phyloP scores from a whole-genome alignment of 1,139 yeast genomes.

The Kurtzmaniella quercitrusa region DNA sequence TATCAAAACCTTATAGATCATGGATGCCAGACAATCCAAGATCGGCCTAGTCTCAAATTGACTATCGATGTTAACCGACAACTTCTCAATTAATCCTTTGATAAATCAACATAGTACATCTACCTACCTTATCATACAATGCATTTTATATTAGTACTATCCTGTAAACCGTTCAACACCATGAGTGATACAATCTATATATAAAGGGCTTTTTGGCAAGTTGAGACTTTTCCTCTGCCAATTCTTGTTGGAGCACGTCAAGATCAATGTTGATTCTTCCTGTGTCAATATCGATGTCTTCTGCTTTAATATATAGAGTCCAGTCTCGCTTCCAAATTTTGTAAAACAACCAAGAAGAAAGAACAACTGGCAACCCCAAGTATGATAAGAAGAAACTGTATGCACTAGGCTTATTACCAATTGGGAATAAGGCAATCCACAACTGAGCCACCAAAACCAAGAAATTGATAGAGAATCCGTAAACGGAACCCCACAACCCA shows the following conservation, averaged over 20 bases:
- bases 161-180: conserved; percentile 20
- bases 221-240: conserved; percentile 35
- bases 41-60: conserved; percentile 5
- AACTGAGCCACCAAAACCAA: conserved; percentile 37
- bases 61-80: conserved; percentile 1
- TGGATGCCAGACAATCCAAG: conserved; percentile 13
- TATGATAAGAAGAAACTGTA: conserved; percentile 31
- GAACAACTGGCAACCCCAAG: conserved; percentile 33
- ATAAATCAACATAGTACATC: too few species aligned
- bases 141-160: not conserved
- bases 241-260: conserved; percentile 37
- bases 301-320: conserved; percentile 26
- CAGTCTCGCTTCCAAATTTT: conserved; percentile 34
- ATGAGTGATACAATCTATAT: conserved; percentile 23
- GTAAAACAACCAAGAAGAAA: conserved; percentile 35
- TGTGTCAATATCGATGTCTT: conserved; percentile 37
- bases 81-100: not conserved
- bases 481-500: conserved; percentile 30
- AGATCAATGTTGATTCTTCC: conserved; percentile 40
- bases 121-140: not conserved
- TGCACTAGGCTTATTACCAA: conserved; percentile 30
- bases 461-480: conserved; percentile 23
- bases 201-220: conserved; percentile 27
- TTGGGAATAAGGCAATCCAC: conserved; percentile 41
- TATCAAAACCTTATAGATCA: conserved; percentile 39